A percentile compares a stretch with the other conserved stretches of the same genome.
Conservation (phyloP, 345 rosid genomes). For the Noccaea caerulescens region DNA sequence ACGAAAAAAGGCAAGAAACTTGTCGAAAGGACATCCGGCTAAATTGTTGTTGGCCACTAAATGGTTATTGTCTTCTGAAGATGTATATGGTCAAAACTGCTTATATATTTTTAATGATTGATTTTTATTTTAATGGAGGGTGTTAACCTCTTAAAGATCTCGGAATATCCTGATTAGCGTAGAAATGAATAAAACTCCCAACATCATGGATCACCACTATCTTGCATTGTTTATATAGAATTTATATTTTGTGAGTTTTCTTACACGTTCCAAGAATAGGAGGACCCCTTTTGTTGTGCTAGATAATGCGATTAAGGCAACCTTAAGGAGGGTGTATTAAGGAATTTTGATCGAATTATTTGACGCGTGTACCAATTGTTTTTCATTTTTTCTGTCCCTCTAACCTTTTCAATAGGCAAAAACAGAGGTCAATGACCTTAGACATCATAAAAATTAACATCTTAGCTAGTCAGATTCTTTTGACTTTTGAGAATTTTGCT, state of each 20-base stretch:
- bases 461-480: conserved; percentile 37
- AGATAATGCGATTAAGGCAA: conserved; percentile 25
- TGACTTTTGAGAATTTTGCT: conserved; percentile 30
- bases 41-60: conserved; percentile 40
- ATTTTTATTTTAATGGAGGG: conserved; percentile 24
- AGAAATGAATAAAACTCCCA: background rate
- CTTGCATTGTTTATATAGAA: conserved; percentile 27
- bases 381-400: conserved; percentile 14
- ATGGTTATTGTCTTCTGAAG: conserved; percentile 33
- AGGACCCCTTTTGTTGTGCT: conserved; percentile 14
- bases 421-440: conserved; percentile 38
- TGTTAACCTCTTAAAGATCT: conserved; percentile 33
- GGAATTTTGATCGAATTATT: conserved; percentile 17
- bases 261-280: conserved; percentile 41
- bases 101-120: background rate
- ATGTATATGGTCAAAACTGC: conserved; percentile 24
- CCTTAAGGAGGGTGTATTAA: background rate
- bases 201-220: conserved; percentile 44
- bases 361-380: conserved; percentile 30
- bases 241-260: conserved; percentile 7
- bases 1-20: conserved; percentile 3
- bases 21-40: conserved; percentile 37
- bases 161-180: conserved; percentile 31
- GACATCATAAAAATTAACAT: conserved; percentile 5
- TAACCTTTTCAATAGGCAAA: conserved; percentile 39